These are phyloP conservation scores for Globisporangium camurandrum DNA, from an alignment of 352 stramenopile genomes.

Conservation along the genomic window DNA sequence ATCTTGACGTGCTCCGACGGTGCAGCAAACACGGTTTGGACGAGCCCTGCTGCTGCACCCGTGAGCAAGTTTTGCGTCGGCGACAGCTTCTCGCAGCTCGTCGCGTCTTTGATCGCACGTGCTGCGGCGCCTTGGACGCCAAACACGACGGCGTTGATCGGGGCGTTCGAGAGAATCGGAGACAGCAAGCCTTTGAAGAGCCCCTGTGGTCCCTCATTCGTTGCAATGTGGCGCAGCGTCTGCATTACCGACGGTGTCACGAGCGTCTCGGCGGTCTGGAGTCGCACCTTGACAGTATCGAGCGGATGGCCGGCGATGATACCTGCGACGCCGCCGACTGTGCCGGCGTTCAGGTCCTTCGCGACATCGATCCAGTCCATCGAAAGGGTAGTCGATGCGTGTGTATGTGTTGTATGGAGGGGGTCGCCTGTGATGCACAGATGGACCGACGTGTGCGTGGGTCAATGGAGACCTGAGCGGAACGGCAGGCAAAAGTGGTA, in stretches of 20 bases:
- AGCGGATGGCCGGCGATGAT: constrained; percentile 77
- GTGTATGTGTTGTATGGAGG: too few species aligned
- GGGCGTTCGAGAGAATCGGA: constrained; percentile 74
- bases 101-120: constrained; percentile 31
- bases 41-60: constrained; percentile 47
- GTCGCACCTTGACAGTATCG: constrained; percentile 82
- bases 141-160: constrained; percentile 82
- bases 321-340: constrained; percentile 67
- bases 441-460: too few species aligned
- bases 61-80: constrained; percentile 46
- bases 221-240: constrained; percentile 41
- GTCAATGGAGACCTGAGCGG: too few species aligned
- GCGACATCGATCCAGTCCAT: constrained; percentile 67
- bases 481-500: background rate
- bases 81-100: constrained; percentile 20
- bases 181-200: constrained; percentile 75
- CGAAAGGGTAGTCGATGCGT: background rate
- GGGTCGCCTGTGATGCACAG: too few species aligned
- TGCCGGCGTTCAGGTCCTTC: constrained; percentile 81
- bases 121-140: constrained; percentile 60
- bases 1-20: constrained; percentile 82
- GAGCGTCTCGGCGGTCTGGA: constrained; percentile 48
- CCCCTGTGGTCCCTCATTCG: constrained; percentile 48
- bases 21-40: constrained; percentile 64
- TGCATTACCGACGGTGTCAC: constrained; percentile 28